These are phyloP conservation scores for Fusarium globosum DNA, from an alignment of 2,329 filamentous ascomycete genomes.

Conservation along the genomic window DNA sequence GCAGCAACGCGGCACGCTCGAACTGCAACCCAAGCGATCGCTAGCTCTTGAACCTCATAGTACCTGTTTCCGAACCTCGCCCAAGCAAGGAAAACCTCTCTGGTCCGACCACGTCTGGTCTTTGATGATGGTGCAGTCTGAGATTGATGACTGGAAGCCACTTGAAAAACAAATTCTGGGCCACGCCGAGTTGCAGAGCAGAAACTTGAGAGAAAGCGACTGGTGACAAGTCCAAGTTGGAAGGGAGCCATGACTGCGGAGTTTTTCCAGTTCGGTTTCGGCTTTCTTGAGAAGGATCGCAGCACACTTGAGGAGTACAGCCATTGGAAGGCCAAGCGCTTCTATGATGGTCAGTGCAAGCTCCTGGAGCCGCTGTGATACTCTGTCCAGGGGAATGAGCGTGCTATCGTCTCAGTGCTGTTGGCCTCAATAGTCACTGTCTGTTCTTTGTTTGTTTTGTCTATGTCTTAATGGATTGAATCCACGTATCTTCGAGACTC, in stretches of 20 bases:
- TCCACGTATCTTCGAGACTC: too few relatives aligned
- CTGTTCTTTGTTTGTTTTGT: neutral
- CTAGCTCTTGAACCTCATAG: neutral
- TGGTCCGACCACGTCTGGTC: too few relatives aligned
- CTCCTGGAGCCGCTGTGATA: neutral
- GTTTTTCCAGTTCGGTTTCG: neutral
- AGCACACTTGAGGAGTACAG: neutral
- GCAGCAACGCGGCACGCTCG: neutral
- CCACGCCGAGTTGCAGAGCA: neutral
- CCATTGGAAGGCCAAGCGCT: neutral
- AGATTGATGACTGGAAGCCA: too few relatives aligned
- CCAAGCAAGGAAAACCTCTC: too few relatives aligned
- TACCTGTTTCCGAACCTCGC: neutral
- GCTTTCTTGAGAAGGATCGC: neutral
- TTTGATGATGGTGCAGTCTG: too few relatives aligned
- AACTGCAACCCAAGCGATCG: neutral
- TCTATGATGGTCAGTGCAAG: neutral
- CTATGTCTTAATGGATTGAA: neutral
- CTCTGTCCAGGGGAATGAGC: neutral
- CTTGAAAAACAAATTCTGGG: too few relatives aligned
- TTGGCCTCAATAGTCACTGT: neutral
- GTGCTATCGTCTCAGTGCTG: rapidly evolving
- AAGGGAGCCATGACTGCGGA: neutral
- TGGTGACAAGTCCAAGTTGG: neutral
- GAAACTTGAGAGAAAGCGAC: neutral